Percentiles rank a stretch among this genome's conserved stretches.
Conservation (phyloP, 495 filamentous ascomycete genomes). For the Podospora anserina region DNA sequence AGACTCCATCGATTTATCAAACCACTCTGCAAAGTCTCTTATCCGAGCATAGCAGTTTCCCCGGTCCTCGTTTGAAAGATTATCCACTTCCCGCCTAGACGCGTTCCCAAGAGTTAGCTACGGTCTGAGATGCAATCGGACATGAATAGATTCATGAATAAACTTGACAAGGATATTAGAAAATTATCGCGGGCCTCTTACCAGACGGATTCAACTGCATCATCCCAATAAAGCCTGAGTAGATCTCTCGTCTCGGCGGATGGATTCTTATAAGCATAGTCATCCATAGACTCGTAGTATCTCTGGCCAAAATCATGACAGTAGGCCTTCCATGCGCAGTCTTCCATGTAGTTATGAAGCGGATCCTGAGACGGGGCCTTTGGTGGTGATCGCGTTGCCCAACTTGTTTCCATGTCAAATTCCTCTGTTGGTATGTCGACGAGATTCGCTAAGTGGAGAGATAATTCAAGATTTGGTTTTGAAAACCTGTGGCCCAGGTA, state of each 20-base stretch:
- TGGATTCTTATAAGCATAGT: neutral
- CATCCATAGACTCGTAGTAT: neutral
- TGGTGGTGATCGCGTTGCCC: too few species aligned
- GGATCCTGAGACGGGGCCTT: too few species aligned
- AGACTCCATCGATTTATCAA: neutral
- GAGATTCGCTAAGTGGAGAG: too few species aligned
- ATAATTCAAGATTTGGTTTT: too few species aligned
- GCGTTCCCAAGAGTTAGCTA: neutral
- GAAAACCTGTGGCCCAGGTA: too few species aligned
- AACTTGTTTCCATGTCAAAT: too few species aligned
- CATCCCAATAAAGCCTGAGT: neutral
- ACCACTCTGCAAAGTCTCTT: neutral
- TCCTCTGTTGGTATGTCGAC: too few species aligned
- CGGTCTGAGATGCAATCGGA: neutral
- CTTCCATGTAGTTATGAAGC: neutral
- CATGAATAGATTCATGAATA: neutral
- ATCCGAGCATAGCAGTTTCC: neutral
- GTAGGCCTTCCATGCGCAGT: neutral
- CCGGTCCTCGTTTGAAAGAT: neutral
- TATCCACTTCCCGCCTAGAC: neutral
- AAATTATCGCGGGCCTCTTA: neutral
- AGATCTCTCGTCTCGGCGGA: neutral
- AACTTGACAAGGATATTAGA: too few species aligned
- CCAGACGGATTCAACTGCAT: neutral
- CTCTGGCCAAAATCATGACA: neutral